Conservation (phyloP, 768 basidiomycete genomes). For the Dioszegia aurantiaca region DNA sequence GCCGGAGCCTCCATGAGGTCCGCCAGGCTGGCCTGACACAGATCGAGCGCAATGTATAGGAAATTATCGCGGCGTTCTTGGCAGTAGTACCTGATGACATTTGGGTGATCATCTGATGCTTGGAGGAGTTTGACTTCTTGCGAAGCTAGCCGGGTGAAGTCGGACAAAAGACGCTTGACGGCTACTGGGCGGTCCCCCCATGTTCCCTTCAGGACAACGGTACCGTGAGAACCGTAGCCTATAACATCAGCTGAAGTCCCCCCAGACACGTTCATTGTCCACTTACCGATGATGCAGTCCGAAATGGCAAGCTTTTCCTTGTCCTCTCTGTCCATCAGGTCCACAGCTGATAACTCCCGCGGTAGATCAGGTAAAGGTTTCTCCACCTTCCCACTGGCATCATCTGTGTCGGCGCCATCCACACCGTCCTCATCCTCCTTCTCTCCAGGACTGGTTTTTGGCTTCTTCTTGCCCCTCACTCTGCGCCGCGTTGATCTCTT, state of each 20-base stretch:
- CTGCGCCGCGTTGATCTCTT: conserved; percentile 44
- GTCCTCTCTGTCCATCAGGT: conserved; percentile 36
- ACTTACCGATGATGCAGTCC: conserved; percentile 53
- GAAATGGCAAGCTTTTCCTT: conserved; percentile 49
- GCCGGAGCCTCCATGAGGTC: conserved; percentile 61
- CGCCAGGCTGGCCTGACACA: conserved; percentile 55
- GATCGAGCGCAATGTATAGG: conserved; percentile 94
- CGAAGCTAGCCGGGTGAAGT: conserved; percentile 89
- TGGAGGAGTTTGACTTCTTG: conserved; percentile 93
- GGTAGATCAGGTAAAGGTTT: conserved; percentile 38
- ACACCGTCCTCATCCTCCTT: conserved; percentile 51
- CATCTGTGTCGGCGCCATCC: conserved; percentile 49
- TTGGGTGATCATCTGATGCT: conserved; percentile 96
- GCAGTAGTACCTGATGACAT: conserved; percentile 89
- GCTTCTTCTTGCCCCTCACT: conserved; percentile 59
- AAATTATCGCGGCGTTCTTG: conserved; percentile 91
- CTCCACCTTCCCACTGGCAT: conserved; percentile 41
- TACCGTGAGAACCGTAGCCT: conserved; percentile 96
- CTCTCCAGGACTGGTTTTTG: conserved; percentile 43
- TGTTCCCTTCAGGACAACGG: conserved; percentile 88
- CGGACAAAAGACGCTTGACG: conserved; percentile 92
- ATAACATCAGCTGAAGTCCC: conserved; percentile 6
- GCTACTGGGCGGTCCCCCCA: conserved; percentile 97
- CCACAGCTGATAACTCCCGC: conserved; percentile 35
- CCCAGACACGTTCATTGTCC: not conserved